Percentiles rank a stretch among this genome's conserved stretches.
These are phyloP conservation scores for Penicillium cosmopolitanum DNA, from an alignment of 495 filamentous ascomycete genomes.

Conservation along the genomic window DNA sequence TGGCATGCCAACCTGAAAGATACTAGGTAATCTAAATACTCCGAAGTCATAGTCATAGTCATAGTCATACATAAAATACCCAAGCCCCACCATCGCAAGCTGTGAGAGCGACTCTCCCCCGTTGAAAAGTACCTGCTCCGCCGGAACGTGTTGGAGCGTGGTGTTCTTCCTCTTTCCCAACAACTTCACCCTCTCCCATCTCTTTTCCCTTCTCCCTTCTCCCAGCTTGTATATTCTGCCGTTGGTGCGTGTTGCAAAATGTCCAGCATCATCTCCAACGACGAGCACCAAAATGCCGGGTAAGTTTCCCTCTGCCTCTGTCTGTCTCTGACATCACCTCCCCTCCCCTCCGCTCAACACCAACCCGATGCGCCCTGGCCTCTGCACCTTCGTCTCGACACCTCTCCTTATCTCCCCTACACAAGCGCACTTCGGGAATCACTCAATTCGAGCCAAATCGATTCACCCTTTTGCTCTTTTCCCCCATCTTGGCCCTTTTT, in stretches of 20 bases:
- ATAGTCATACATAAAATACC: constrained; percentile 30
- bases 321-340: constrained; percentile 52
- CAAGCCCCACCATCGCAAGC: constrained; percentile 32
- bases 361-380: constrained; percentile 16
- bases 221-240: constrained; percentile 20
- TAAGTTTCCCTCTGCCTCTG: constrained; percentile 49
- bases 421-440: neutral
- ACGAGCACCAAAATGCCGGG: constrained; percentile 65
- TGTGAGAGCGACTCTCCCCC: constrained; percentile 21
- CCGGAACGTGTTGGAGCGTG: constrained; percentile 38
- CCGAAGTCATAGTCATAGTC: constrained; percentile 31
- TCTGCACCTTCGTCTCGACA: constrained; percentile 24
- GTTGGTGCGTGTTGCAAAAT: constrained; percentile 43
- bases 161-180: constrained; percentile 21
- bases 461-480: neutral
- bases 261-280: constrained; percentile 65
- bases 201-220: constrained; percentile 25
- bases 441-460: neutral
- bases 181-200: constrained; percentile 22
- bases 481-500: neutral
- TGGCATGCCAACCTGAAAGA: too few species aligned
- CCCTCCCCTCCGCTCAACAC: constrained; percentile 34
- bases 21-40: constrained; percentile 14
- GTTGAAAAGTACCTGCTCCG: constrained; percentile 48
- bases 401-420: neutral